Conservation (phyloP, 176 grass and related monocot species). For the Canna indica region DNA sequence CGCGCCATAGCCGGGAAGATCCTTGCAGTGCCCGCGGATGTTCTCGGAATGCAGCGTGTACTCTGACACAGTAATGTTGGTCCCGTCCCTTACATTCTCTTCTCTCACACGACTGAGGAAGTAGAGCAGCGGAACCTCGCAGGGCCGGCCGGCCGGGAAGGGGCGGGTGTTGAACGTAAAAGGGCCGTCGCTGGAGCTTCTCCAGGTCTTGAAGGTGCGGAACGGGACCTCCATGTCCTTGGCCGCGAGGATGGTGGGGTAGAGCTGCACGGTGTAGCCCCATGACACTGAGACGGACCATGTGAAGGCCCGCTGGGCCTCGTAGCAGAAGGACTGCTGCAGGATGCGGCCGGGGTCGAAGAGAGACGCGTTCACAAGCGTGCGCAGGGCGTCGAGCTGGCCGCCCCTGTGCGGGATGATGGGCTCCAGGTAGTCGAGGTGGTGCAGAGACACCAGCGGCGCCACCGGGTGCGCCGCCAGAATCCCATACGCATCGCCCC, state of each 20-base stretch:
- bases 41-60: slow-evolving; percentile 27
- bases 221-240: slow-evolving; percentile 49
- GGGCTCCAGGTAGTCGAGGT: slow-evolving; percentile 60
- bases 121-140: slow-evolving; percentile 42
- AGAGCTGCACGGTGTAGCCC: slow-evolving; percentile 71
- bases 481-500: slow-evolving; percentile 70
- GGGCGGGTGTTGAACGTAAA: slow-evolving; percentile 76
- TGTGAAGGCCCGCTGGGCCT: slow-evolving; percentile 29
- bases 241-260: slow-evolving; percentile 40
- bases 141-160: slow-evolving; percentile 5
- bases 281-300: slow-evolving; percentile 77
- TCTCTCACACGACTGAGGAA: slow-evolving; percentile 30
- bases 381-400: slow-evolving; percentile 30
- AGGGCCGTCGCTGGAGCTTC: slow-evolving; percentile 39
- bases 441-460: slow-evolving; percentile 77
- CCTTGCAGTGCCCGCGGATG: slow-evolving; percentile 17
- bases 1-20: slow-evolving; percentile 24
- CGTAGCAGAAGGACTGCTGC: slow-evolving; percentile 79
- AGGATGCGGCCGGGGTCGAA: slow-evolving; percentile 46
- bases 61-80: slow-evolving; percentile 39
- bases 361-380: slow-evolving; percentile 30
- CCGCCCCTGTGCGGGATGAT: slow-evolving; percentile 27
- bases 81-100: slow-evolving; percentile 14
- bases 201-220: slow-evolving; percentile 76
- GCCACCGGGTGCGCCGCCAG: slow-evolving; percentile 78